Percentiles rank a stretch among this genome's conserved stretches.
phyloP scores from a whole-genome alignment of 208 protist species.

The Acanthamoeba lugdunensis region DNA sequence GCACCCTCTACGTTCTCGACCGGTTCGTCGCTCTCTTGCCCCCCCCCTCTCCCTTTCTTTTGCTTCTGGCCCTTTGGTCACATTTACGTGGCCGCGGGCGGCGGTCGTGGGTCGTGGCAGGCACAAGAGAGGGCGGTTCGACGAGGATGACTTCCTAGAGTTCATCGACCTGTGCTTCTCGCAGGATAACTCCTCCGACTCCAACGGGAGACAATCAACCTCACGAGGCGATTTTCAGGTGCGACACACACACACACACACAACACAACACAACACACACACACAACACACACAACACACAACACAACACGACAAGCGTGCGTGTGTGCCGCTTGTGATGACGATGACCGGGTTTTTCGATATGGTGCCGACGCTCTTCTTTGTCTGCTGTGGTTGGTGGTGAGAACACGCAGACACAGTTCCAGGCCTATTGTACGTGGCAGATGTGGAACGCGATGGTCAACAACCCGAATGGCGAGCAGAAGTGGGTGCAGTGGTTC shows the following conservation, averaged over 20 bases:
- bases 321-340: too few relatives aligned
- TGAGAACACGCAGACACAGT: background rate
- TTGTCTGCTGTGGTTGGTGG: too few relatives aligned
- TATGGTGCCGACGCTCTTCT: too few relatives aligned
- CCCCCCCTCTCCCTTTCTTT: background rate
- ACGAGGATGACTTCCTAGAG: slow-evolving; percentile 47
- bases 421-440: slow-evolving; percentile 52
- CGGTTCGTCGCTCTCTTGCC: background rate
- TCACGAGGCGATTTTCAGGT: slow-evolving; percentile 54
- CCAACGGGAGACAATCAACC: background rate
- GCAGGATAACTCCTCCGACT: slow-evolving; percentile 21
- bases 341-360: too few relatives aligned
- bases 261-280: background rate
- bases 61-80: too few relatives aligned
- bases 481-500: slow-evolving; percentile 65
- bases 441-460: slow-evolving; percentile 56
- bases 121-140: slow-evolving; percentile 11
- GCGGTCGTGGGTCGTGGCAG: background rate
- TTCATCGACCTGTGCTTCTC: slow-evolving; percentile 55
- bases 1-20: slow-evolving; percentile 60
- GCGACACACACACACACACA: background rate
- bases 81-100: too few relatives aligned
- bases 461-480: background rate
- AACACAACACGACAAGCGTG: background rate
- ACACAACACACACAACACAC: background rate